Evolutionary conservation across 352 stramenopile genomes (phyloP).

Genomic region (Pythium periplocum): DNA sequence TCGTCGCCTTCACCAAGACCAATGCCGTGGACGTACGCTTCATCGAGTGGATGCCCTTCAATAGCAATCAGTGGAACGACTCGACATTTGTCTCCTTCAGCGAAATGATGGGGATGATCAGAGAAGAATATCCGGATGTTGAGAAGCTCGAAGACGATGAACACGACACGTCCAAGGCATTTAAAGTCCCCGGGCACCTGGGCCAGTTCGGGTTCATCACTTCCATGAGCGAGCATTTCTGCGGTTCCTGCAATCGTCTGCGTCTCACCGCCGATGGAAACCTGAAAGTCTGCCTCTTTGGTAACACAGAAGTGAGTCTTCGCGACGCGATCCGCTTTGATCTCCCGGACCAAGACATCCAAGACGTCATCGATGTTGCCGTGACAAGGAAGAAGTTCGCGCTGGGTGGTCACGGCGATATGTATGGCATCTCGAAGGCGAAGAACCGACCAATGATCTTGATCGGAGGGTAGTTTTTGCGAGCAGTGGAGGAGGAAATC

Average conservation of each 20-base stretch:
- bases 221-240: conserved; percentile 98
- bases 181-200: conserved; percentile 50
- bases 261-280: conserved; percentile 95
- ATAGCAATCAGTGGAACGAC: conserved; percentile 95
- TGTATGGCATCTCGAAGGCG: conserved; percentile 87
- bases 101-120: conserved; percentile 85
- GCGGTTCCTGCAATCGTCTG: conserved; percentile 95
- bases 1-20: conserved; percentile 89
- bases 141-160: conserved; percentile 60
- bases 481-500: too few species aligned
- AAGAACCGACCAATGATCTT: conserved; percentile 97
- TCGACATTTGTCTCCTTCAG: conserved; percentile 91
- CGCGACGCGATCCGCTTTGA: conserved; percentile 86
- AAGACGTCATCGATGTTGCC: conserved; percentile 83
- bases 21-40: conserved; percentile 93
- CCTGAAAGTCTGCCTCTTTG: conserved; percentile 97
- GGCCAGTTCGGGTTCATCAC: conserved; percentile 95
- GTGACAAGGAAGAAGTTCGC: conserved; percentile 92
- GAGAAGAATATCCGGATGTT: conserved; percentile 33
- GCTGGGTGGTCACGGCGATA: conserved; percentile 93
- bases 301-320: conserved; percentile 90
- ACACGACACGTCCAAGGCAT: conserved; percentile 97
- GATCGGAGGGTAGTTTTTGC: conserved; percentile 89
- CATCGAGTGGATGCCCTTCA: conserved; percentile 99
- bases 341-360: conserved; percentile 80